Evolutionary conservation across 331 rosid genomes (phyloP).

Genomic region (Cydonia oblonga): DNA sequence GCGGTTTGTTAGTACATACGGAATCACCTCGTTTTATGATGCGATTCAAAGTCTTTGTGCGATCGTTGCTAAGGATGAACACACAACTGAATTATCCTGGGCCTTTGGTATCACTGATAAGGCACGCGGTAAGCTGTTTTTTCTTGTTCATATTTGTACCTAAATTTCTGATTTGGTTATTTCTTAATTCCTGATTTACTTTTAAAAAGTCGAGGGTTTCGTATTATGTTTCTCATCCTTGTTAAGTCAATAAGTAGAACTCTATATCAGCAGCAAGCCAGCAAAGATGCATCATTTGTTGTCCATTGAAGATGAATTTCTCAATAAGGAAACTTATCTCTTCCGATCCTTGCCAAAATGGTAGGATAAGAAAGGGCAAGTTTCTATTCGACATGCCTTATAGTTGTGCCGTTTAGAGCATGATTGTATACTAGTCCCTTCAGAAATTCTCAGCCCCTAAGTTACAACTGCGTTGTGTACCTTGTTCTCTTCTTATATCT

Average conservation of each 20-base stretch:
- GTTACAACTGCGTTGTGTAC: not conserved
- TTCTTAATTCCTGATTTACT: not conserved
- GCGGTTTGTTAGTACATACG: conserved; percentile 17
- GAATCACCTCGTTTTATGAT: conserved; percentile 12
- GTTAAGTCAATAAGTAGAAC: not conserved
- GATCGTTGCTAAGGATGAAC: conserved; percentile 24
- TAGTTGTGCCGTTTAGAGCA: not conserved
- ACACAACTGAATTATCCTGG: conserved; percentile 19
- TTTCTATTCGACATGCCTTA: not conserved
- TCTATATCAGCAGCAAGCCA: not conserved
- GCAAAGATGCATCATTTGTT: too few relatives aligned
- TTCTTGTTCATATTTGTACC: not conserved
- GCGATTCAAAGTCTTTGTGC: conserved; percentile 14
- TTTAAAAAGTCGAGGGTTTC: not conserved
- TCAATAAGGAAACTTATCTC: not conserved
- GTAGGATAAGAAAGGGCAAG: not conserved
- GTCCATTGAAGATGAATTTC: not conserved
- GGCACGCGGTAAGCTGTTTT: conserved; percentile 19
- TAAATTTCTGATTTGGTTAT: not conserved
- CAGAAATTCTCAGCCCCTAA: not conserved
- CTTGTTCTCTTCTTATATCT: not conserved
- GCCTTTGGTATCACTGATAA: conserved; percentile 14
- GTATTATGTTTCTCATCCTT: not conserved
- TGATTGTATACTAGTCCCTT: not conserved
- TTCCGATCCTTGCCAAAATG: not conserved